These are phyloP conservation scores for Hamigera avellanea DNA, from an alignment of 495 filamentous ascomycete genomes.

Conservation along the genomic window DNA sequence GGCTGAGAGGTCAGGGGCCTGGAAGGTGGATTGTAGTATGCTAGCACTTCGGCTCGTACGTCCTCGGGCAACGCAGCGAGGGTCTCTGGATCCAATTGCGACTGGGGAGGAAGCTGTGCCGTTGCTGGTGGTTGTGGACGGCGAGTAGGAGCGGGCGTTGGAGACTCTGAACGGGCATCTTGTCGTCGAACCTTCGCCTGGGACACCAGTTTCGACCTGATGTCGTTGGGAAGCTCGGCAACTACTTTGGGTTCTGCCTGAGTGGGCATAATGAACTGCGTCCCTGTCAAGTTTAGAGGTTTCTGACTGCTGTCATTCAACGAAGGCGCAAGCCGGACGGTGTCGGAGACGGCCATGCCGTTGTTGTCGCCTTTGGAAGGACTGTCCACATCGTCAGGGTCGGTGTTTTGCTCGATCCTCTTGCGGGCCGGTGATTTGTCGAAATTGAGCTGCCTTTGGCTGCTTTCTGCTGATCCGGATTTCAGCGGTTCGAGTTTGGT, in stretches of 20 bases:
- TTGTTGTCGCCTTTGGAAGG: slow-evolving; percentile 48
- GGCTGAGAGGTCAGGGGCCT: slow-evolving; percentile 12
- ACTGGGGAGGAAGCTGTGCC: slow-evolving; percentile 30
- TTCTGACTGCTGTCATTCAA: slow-evolving; percentile 47
- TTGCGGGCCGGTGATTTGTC: slow-evolving; percentile 30
- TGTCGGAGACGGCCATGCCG: slow-evolving; percentile 27
- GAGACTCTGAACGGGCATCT: slow-evolving; percentile 15
- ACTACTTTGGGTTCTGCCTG: slow-evolving; percentile 65
- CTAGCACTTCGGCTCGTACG: slow-evolving; percentile 67
- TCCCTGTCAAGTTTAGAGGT: slow-evolving; percentile 66
- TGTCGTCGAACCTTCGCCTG: slow-evolving; percentile 27
- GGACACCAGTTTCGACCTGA: slow-evolving; percentile 57
- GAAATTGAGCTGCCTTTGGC: slow-evolving; percentile 54
- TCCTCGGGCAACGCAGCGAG: slow-evolving; percentile 72
- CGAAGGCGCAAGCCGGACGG: slow-evolving; percentile 23
- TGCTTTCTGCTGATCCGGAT: slow-evolving; percentile 33
- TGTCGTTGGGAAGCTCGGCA: slow-evolving; percentile 67
- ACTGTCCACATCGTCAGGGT: slow-evolving; percentile 50
- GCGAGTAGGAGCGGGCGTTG: slow-evolving; percentile 16
- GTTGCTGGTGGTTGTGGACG: slow-evolving; percentile 6
- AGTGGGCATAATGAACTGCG: slow-evolving; percentile 79
- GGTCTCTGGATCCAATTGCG: slow-evolving; percentile 61
- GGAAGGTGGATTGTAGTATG: slow-evolving; percentile 41
- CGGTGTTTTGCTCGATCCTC: slow-evolving; percentile 13
- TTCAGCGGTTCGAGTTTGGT: slow-evolving; percentile 80